Conservation (phyloP, 192 early-diverging fungal species). For the Mortierella hygrophila region DNA sequence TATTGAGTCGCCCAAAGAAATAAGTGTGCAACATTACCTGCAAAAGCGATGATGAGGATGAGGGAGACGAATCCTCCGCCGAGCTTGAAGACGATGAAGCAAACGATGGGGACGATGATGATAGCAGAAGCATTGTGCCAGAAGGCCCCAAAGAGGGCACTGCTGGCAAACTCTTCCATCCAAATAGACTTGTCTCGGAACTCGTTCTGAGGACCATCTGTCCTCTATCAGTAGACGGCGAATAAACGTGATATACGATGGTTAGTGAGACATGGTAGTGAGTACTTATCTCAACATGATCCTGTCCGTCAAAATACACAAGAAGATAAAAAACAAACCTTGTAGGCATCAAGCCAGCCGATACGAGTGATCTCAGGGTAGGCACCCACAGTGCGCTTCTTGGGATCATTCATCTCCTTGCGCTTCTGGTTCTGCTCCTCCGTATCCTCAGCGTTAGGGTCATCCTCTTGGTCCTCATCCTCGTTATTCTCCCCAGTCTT, state of each 20-base stretch:
- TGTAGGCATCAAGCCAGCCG: slow-evolving; percentile 33
- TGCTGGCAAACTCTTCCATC: slow-evolving; percentile 29
- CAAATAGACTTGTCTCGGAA: slow-evolving; percentile 27
- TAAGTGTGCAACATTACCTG: neutral
- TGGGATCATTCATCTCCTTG: slow-evolving; percentile 10
- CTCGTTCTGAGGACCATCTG: slow-evolving; percentile 23
- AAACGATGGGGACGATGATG: slow-evolving; percentile 12
- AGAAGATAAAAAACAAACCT: neutral
- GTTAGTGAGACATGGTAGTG: neutral
- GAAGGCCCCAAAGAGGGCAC: slow-evolving; percentile 24
- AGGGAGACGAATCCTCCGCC: slow-evolving; percentile 25
- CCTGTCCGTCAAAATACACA: neutral
- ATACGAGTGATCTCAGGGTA: slow-evolving; percentile 20
- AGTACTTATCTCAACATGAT: neutral
- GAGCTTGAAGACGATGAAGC: slow-evolving; percentile 20
- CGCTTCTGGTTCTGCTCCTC: slow-evolving; percentile 1
- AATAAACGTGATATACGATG: neutral
- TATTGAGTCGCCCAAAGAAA: neutral
- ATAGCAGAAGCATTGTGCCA: slow-evolving; percentile 26
- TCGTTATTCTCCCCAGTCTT: neutral
- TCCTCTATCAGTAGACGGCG: neutral
- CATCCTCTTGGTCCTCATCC: neutral
- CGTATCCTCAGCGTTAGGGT: neutral
- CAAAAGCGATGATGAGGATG: slow-evolving; percentile 24
- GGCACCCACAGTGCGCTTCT: slow-evolving; percentile 15